Conservation (phyloP, 192 early-diverging fungal genomes). For the Thoreauomyces humboldtii region DNA sequence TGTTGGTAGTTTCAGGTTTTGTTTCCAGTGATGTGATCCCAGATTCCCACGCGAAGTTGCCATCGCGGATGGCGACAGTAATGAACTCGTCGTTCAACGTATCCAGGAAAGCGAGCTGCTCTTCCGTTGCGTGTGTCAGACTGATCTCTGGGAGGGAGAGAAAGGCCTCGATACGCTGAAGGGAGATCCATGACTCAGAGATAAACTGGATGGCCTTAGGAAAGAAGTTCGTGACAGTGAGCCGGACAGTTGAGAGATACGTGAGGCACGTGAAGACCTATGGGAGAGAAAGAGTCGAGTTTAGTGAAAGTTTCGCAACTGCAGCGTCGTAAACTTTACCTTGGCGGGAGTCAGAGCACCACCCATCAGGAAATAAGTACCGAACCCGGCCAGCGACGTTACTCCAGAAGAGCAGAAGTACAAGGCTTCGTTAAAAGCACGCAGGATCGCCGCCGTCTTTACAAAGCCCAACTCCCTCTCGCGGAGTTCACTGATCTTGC, state of each 20-base stretch:
- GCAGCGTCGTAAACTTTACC: conserved; percentile 17
- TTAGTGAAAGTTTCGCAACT: background rate
- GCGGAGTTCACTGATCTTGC: conserved; percentile 35
- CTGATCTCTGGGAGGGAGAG: conserved; percentile 40
- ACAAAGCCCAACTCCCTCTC: conserved; percentile 35
- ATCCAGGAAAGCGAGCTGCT: conserved; percentile 6
- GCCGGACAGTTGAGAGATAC: conserved; percentile 32
- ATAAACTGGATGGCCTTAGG: conserved; percentile 47
- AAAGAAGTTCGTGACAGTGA: conserved; percentile 49
- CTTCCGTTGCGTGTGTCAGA: background rate
- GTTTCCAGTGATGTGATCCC: background rate
- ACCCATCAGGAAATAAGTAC: conserved; percentile 41
- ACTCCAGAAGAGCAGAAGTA: conserved; percentile 44
- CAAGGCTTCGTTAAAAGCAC: conserved; percentile 49
- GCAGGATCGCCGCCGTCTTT: conserved; percentile 33
- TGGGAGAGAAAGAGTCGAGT: conserved; percentile 1
- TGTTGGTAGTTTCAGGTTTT: background rate
- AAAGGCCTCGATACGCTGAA: conserved; percentile 43
- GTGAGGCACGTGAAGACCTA: conserved; percentile 42
- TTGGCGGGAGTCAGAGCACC: conserved; percentile 41
- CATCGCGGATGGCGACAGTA: conserved; percentile 33
- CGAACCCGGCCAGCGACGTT: conserved; percentile 43
- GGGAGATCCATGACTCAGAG: conserved; percentile 30
- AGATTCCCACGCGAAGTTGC: conserved; percentile 34
- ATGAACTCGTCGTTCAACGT: conserved; percentile 4